Base-by-base conservation (phyloP, 352 stramenopile genomes). In the Phytopythium helicoides region DNA sequence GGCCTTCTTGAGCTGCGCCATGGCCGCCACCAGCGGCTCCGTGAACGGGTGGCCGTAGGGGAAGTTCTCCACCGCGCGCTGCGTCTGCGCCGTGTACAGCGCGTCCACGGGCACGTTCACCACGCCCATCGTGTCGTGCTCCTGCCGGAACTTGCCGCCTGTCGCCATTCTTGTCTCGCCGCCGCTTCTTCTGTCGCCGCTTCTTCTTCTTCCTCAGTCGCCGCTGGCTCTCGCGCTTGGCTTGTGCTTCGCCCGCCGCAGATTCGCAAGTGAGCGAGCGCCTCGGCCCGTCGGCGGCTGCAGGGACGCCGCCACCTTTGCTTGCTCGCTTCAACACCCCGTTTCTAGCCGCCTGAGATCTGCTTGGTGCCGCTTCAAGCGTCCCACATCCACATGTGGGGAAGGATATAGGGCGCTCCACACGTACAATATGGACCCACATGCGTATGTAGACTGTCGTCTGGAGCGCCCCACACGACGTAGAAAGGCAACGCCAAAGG, bases 121-220 rank as follows among this genome's bases (percentile, higher is more conserved):
- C 38, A 71, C 66, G 46, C 72, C 72, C 66, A 83, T 80, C 15
- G 68, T 78, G 62, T 83, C 72, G 52, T 74, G 62, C 54, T 83
- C 72, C 40, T 71, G 62, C 37, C 72, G 68, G 47, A 76, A 83
- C 41, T 60, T 33, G 46, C 50, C 56, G 22, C 40, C 21, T 12
- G 22, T 47, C 42, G 42, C 15, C 47, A 54, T 54, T 14, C 35
- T 23, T 33, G 46, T n/a, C n/a, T n/a, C n/a, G n/a, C n/a, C n/a
- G n/a, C n/a, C n/a, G n/a, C n/a, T n/a, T n/a, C n/a, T n/a, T n/a
- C n/a, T n/a, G n/a, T n/a, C n/a, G n/a, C n/a, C n/a, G n/a, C n/a
- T n/a, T n/a, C n/a, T n/a, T n/a, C n/a, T n/a, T n/a, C n/a, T n/a
- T n/a, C n/a, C n/a, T n/a, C n/a, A n/a, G n/a, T n/a, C n/a, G n/a